A percentile compares a stretch with the other conserved stretches of the same genome.
These are phyloP conservation scores for Scenedesmus sp. DNA, from an alignment of 163 green algal species.

Conservation along the genomic window DNA sequence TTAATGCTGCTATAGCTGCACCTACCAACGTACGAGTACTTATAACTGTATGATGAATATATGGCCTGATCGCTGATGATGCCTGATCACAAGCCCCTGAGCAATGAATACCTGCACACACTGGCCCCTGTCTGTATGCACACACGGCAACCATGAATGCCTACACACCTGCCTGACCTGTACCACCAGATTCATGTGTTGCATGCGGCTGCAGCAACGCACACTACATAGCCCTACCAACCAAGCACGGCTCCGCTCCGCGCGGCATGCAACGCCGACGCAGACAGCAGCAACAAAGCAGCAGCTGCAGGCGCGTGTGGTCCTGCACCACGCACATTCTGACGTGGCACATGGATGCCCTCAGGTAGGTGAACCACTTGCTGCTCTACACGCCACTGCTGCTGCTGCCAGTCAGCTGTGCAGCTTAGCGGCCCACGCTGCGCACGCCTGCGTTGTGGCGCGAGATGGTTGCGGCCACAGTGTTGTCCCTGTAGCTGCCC, in stretches of 20 bases:
- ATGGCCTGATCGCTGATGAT: background rate
- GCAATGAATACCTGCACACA: background rate
- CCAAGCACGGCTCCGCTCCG: background rate
- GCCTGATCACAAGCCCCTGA: background rate
- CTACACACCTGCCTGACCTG: background rate
- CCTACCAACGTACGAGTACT: background rate
- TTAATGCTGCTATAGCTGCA: background rate
- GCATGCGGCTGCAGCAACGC: background rate
- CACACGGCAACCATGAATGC: background rate
- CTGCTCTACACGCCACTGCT: background rate
- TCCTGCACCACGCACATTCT: background rate
- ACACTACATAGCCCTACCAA: background rate
- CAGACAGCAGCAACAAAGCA: background rate
- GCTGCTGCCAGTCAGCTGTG: background rate
- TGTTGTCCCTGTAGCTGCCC: constrained; percentile 52
- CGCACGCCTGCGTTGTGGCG: constrained; percentile 29
- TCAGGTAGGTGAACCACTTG: background rate
- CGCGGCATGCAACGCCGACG: background rate
- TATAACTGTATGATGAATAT: background rate
- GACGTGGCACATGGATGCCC: background rate
- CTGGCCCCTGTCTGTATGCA: background rate
- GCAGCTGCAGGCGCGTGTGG: background rate
- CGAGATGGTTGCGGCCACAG: constrained; percentile 1
- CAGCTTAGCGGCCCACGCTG: background rate
- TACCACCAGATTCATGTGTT: background rate